Evolutionary conservation across 495 filamentous ascomycete genomes (phyloP), one percentile per base, ranked within the genome.

Genomic region (Aspergillus cristatus): DNA sequence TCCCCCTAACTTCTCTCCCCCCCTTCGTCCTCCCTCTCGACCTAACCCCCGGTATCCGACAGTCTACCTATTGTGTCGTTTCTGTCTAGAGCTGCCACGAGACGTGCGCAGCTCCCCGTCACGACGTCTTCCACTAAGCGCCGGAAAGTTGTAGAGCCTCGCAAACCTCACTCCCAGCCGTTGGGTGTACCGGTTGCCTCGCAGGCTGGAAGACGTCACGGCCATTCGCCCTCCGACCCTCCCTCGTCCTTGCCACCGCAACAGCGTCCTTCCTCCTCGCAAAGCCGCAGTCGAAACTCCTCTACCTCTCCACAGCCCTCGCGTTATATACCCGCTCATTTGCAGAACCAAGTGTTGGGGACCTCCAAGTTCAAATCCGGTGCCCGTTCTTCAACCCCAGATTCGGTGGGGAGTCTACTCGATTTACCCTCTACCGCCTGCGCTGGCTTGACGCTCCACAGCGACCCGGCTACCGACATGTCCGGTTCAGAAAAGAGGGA

Each of bases 121-220:
- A 88, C 74, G 58, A 88, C 83, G 84, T 84, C 84, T 78, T 84
- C 82, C 67, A 73, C 72, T 72, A 93, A 93, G 81, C 87, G 86
- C 78, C 75, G 86, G 61, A 87, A 82, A 74, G 74, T 88, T 63
- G 78, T 73, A 51, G 74, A 73, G 58, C 67, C 70, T 56, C 53
- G 54, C 50, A 59, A 50, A 58, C 57, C 54, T 48, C 46, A 47
- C 38, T 31, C 50, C 28, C 42, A 41, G 37, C 44, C 54, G 41
- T 8, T 4, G 20, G 47, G 43, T 51, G 43, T 51, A 41, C 51
- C 55, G 41, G 43, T 50, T 38, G 50, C 50, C 46, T 52, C 53
- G 46, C 55, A 70, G 48, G 51, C 63, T 48, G 56, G 63, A 55
- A 61, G 58, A 65, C 62, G 59, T 65, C 60, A 62, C 56, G 45